Evolutionary conservation across 495 filamentous ascomycete species (phyloP).

Genomic region (Penicillium odoratum): DNA sequence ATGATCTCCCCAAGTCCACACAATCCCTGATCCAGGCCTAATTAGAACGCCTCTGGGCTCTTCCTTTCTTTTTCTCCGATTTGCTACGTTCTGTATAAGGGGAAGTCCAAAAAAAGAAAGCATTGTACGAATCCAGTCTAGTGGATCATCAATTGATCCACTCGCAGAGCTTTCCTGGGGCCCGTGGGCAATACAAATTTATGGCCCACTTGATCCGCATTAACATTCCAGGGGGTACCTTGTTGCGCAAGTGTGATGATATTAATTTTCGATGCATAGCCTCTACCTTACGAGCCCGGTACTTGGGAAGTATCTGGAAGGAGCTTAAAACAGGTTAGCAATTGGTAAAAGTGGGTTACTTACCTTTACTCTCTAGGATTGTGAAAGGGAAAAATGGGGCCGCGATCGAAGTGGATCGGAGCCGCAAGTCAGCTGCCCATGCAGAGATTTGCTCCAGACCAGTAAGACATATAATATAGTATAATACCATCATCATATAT

Average conservation of each 20-base stretch:
- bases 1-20: background rate
- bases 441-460: constrained; percentile 23
- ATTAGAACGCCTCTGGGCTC: background rate
- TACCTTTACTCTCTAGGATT: no score
- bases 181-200: background rate
- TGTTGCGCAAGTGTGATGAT: no score
- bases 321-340: no score
- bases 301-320: no score
- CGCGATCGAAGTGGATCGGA: constrained; percentile 24
- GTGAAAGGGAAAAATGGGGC: constrained; percentile 5
- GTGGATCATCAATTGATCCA: background rate
- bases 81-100: background rate
- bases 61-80: no score
- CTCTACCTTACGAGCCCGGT: no score
- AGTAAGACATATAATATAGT: no score
- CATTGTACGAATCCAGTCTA: background rate
- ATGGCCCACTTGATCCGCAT: background rate
- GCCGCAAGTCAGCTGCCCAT: constrained; percentile 31
- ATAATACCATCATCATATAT: background rate
- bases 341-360: no score
- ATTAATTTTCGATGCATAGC: no score
- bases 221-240: background rate
- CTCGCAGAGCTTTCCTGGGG: background rate
- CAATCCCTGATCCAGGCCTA: background rate
- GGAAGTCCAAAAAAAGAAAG: constrained; percentile 1